These are phyloP conservation scores for Apiospora malaysiana DNA, from an alignment of 2,329 filamentous ascomycete genomes.

Conservation along the genomic window DNA sequence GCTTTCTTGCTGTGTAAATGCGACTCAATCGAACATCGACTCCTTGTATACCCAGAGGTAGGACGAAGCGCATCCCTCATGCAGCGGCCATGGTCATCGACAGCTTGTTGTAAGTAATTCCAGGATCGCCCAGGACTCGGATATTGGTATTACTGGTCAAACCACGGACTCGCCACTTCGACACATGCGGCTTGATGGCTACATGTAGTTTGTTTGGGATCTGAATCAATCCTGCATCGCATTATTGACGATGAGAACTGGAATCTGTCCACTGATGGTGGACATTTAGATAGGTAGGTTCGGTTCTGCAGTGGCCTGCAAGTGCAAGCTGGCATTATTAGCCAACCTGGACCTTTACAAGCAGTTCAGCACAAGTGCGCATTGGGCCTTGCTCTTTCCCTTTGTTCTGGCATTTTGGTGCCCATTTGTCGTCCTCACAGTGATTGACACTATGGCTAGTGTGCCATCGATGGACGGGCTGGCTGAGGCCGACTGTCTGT, in stretches of 20 bases:
- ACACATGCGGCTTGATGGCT: not conserved
- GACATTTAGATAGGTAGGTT: not conserved
- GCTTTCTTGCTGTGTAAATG: not conserved
- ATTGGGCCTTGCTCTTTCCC: not conserved
- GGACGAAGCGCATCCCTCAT: not conserved
- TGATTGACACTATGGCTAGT: not conserved
- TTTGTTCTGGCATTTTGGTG: too few relatives aligned
- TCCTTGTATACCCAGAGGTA: not conserved
- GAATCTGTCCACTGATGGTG: slow-evolving; percentile 3
- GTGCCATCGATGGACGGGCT: not conserved
- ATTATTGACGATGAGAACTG: not conserved
- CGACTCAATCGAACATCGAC: not conserved
- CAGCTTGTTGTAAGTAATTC: not conserved
- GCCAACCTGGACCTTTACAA: not conserved
- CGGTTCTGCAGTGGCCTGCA: not conserved
- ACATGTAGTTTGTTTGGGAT: not conserved
- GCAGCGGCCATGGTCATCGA: not conserved
- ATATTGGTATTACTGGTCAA: not conserved
- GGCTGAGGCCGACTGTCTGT: too few relatives aligned
- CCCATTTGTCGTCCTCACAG: not conserved
- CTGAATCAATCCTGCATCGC: not conserved
- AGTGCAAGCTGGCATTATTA: slow-evolving; percentile 2
- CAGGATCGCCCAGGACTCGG: not conserved
- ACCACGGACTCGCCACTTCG: not conserved
- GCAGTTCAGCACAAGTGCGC: not conserved